A percentile compares a stretch with the other conserved stretches of the same genome.
These are phyloP conservation scores for Anaeromyces robustus DNA, from an alignment of 192 early-diverging fungal species.

Conservation along the genomic window DNA sequence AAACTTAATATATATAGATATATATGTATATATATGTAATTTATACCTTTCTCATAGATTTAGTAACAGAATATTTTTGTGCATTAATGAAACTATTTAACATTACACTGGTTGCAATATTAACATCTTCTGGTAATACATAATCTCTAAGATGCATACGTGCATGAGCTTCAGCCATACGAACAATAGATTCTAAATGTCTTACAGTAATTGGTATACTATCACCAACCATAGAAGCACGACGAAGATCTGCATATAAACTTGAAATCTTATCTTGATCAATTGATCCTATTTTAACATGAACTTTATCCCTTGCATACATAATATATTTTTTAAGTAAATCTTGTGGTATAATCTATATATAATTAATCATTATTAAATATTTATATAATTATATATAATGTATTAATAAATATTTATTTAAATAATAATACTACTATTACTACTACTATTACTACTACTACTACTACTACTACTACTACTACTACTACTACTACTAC, in stretches of 20 bases:
- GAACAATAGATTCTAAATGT: constrained; percentile 73
- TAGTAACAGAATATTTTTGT: constrained; percentile 87
- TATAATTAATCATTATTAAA: neutral
- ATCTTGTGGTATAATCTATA: constrained; percentile 64
- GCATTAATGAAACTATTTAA: constrained; percentile 79
- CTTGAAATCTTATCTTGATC: constrained; percentile 78
- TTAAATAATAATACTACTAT: too few relatives aligned
- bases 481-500: neutral
- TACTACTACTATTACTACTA: too few relatives aligned
- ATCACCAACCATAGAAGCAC: constrained; percentile 48
- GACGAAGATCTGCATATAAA: constrained; percentile 80
- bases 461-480: too few relatives aligned
- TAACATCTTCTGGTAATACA: constrained; percentile 78
- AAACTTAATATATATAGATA: too few relatives aligned
- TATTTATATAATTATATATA: too few relatives aligned
- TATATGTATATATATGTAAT: neutral
- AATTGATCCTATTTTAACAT: constrained; percentile 65
- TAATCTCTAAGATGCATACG: constrained; percentile 90
- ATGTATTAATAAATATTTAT: too few relatives aligned
- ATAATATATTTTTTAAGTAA: constrained; percentile 75
- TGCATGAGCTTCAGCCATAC: constrained; percentile 75
- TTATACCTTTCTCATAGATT: constrained; percentile 49
- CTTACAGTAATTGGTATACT: constrained; percentile 78
- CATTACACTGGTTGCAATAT: constrained; percentile 79
- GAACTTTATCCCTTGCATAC: constrained; percentile 62